These are phyloP conservation scores for Dipodascus albidus DNA, from an alignment of 805 yeast species.

Conservation along the genomic window DNA sequence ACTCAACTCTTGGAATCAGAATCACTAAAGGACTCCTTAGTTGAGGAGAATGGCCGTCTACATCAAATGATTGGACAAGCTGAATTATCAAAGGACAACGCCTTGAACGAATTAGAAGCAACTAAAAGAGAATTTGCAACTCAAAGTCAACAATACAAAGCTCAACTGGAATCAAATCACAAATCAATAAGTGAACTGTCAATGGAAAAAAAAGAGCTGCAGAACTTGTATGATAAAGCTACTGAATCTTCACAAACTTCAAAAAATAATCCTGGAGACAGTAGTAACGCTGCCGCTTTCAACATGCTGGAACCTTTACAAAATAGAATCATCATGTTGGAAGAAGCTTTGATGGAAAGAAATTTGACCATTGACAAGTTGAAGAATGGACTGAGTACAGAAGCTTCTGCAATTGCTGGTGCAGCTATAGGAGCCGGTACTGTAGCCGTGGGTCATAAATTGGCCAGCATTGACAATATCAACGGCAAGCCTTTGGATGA, in stretches of 20 bases:
- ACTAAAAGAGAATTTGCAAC: neutral
- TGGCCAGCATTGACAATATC: neutral
- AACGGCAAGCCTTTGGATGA: no score
- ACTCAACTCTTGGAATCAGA: constrained; percentile 19
- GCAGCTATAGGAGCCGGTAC: constrained; percentile 2
- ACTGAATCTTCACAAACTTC: neutral
- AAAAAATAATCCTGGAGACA: neutral
- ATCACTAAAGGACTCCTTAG: constrained; percentile 14
- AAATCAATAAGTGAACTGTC: constrained; percentile 1
- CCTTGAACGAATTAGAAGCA: neutral
- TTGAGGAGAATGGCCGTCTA: constrained; percentile 21
- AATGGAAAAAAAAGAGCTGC: constrained; percentile 2
- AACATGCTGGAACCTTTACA: constrained; percentile 4
- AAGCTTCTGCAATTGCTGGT: neutral
- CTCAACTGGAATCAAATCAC: neutral
- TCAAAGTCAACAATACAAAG: neutral
- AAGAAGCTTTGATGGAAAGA: constrained; percentile 4
- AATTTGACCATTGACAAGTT: constrained; percentile 2
- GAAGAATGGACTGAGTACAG: neutral
- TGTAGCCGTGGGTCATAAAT: constrained; percentile 7
- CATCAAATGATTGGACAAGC: constrained; percentile 19
- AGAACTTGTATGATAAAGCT: constrained; percentile 6
- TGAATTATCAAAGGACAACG: constrained; percentile 8
- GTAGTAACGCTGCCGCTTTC: neutral
- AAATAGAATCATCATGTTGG: constrained; percentile 1